These are phyloP conservation scores for Lipomyces spencermartinsiae DNA, from an alignment of 805 yeast species.

Conservation along the genomic window DNA sequence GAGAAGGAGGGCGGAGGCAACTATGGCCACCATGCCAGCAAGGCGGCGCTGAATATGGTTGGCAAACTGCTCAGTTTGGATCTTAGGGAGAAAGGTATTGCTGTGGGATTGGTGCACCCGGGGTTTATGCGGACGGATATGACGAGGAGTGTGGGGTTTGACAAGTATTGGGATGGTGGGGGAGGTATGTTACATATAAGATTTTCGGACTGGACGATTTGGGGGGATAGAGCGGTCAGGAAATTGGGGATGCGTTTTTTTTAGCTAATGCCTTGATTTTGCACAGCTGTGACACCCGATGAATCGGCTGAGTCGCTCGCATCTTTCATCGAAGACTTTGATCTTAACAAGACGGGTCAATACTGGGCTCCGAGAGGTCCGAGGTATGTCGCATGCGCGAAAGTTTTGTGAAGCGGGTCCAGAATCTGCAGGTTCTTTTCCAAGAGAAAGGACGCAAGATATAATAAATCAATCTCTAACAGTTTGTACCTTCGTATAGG, in stretches of 20 bases:
- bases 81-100: background rate
- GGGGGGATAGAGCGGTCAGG: background rate
- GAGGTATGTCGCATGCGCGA: background rate
- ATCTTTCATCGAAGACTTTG: background rate
- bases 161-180: background rate
- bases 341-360: background rate
- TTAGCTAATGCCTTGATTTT: background rate
- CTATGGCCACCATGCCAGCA: conserved; percentile 1
- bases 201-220: background rate
- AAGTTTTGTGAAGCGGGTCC: background rate
- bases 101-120: background rate
- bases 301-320: background rate
- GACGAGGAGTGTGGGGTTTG: background rate
- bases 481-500: background rate
- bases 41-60: background rate
- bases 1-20: conserved; percentile 1
- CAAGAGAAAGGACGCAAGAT: background rate
- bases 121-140: background rate
- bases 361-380: conserved; percentile 4
- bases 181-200: background rate
- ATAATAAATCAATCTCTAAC: background rate
- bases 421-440: background rate
- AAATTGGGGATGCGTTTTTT: background rate
- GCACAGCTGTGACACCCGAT: background rate
- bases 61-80: conserved; percentile 3